Base-by-base conservation (phyloP, 2,329 filamentous ascomycete species). In the Intubia oerlemansii region DNA sequence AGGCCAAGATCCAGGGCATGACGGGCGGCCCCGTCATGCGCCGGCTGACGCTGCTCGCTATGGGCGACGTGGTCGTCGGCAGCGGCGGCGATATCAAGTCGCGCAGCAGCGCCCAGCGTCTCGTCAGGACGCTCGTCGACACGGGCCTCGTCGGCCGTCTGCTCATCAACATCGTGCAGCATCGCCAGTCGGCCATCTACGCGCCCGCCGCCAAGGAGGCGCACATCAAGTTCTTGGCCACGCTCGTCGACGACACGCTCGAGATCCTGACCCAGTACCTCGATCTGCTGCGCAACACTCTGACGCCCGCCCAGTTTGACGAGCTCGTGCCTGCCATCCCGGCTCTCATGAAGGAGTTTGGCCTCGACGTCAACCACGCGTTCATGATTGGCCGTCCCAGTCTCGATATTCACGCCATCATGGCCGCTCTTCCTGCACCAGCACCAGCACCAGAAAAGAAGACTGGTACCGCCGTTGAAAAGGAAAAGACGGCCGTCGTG, bases 201-300 rank as follows among this genome's bases (percentile, higher is more conserved):
- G 70, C 70, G 23, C 54, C 74, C 2, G 64, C 75, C 6, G 69
- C 81, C 20, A 58, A 62, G 15, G 67, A 76, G 33, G 73, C 78
- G 0, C 82, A 90, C 35, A 71, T 93, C 45, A 98, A 98, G 48
- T n/a, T n/a, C n/a, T n/a, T n/a, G n/a, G n/a, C n/a, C n/a, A n/a
- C n/a, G n/a, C 72, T 92, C 38, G 66, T 91, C 29, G 88, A 98
- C 45, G 84, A 92, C 45, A 75, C 90, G 13, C 80, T 92, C 39
- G 68, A 78, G 34, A 74, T 84, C 7, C 61, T 95, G 15, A 65
- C 70, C 15, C 84, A 93, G 42, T 98, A 90, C 44, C 60, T 95
- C 12, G 88, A 95, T 42, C 63, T 93, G 6, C 61, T 98, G 18
- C 76, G 77, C 44, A 78, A 68, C 44, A 90, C 82, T 42, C 52